Evolutionary conservation across 768 basidiomycete genomes (phyloP).

Genomic region (Xerocomellus amylosporus): DNA sequence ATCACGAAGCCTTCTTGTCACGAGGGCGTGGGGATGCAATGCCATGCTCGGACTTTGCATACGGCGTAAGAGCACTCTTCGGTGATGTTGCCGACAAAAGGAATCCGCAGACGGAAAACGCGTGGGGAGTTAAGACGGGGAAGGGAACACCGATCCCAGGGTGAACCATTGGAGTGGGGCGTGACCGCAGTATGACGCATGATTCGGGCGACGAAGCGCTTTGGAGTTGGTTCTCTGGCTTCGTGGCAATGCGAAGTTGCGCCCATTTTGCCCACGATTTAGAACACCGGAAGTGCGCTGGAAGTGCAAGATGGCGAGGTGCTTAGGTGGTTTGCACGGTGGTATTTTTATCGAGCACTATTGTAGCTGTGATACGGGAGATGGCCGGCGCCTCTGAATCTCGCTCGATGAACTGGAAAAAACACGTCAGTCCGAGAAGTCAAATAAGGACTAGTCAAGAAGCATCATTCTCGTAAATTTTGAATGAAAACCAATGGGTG

Average conservation of each 20-base stretch:
- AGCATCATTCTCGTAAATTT: slow-evolving; percentile 3
- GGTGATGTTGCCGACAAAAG: background rate
- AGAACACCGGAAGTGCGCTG: background rate
- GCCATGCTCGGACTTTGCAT: background rate
- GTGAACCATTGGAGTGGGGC: background rate
- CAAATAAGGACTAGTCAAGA: background rate
- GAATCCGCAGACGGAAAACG: background rate
- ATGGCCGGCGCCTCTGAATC: background rate
- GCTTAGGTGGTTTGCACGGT: background rate
- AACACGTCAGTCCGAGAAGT: background rate
- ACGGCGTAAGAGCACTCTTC: background rate
- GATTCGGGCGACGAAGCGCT: background rate
- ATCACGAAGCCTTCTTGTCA: background rate
- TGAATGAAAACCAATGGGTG: background rate
- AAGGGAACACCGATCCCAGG: background rate
- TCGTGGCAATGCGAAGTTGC: background rate
- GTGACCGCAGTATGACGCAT: background rate
- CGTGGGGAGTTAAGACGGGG: background rate
- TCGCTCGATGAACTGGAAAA: background rate
- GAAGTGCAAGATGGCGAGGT: background rate
- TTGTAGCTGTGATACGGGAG: background rate
- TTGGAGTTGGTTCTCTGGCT: background rate
- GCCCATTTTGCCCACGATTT: background rate
- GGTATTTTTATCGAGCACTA: background rate
- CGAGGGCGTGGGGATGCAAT: background rate